phyloP scores from a whole-genome alignment of 2,329 filamentous ascomycete genomes.

The Aschersonia sp. region DNA sequence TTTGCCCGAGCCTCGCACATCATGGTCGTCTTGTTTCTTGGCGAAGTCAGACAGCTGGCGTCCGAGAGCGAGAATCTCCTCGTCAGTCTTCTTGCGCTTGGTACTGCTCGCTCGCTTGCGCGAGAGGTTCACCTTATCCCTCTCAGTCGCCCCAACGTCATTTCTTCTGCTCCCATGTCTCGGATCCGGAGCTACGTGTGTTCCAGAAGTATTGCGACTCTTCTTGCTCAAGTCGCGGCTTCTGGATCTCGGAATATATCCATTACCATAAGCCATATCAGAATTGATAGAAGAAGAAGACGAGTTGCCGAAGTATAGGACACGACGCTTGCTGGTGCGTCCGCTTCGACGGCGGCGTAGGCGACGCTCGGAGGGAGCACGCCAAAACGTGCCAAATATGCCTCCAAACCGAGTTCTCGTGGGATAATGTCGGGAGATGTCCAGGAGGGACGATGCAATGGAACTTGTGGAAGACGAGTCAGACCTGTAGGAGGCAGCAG shows the following conservation, averaged over 20 bases:
- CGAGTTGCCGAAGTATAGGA: conserved; percentile 45
- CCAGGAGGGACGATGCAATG: conserved; percentile 45
- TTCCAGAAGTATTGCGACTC: conserved; percentile 1
- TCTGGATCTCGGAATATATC: conserved; percentile 32
- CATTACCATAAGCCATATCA: conserved; percentile 53
- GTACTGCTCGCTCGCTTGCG: conserved; percentile 3
- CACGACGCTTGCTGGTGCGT: conserved; percentile 33
- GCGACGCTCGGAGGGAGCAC: conserved; percentile 40
- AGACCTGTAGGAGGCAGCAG: conserved; percentile 18
- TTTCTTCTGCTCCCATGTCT: background rate
- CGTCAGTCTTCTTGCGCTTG: conserved; percentile 30
- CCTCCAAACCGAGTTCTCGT: conserved; percentile 33
- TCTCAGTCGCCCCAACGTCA: background rate
- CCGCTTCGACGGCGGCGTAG: conserved; percentile 22
- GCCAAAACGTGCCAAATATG: conserved; percentile 49
- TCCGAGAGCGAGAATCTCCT: conserved; percentile 42
- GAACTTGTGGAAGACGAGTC: conserved; percentile 30
- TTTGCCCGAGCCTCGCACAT: conserved; percentile 25
- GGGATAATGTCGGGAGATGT: conserved; percentile 45
- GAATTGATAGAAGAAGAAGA: conserved; percentile 55
- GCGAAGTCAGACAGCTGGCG: conserved; percentile 39
- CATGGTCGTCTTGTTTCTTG: conserved; percentile 33
- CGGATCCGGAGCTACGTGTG: background rate
- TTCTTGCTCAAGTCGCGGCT: conserved; percentile 10
- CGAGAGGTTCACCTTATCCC: background rate